A percentile compares a stretch with the other conserved stretches of the same genome.
These are phyloP conservation scores for Diaporthe velutina DNA, from an alignment of 2,329 filamentous ascomycete species.

Conservation along the genomic window DNA sequence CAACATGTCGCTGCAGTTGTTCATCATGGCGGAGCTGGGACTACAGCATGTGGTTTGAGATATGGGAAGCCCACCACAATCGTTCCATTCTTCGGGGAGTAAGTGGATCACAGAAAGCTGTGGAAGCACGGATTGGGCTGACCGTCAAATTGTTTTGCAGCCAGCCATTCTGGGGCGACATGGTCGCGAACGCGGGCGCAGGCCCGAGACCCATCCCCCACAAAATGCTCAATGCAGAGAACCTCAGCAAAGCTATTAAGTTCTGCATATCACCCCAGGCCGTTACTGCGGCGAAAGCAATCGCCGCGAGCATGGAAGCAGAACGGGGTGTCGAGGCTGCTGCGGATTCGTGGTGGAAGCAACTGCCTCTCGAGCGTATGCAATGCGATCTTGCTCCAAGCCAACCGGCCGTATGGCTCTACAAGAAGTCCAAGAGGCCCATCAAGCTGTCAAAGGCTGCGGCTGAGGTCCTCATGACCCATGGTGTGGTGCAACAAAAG, in stretches of 20 bases:
- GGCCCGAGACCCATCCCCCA: constrained; percentile 45
- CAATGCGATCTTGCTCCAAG: neutral
- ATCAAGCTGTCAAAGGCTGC: neutral
- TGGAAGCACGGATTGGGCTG: neutral
- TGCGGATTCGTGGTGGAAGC: neutral
- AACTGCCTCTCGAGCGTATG: neutral
- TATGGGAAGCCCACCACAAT: constrained; percentile 65
- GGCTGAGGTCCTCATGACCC: neutral
- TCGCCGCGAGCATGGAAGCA: neutral
- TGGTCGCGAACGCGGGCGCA: constrained; percentile 54
- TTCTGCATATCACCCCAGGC: neutral
- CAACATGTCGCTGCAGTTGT: constrained; percentile 66
- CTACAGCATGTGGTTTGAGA: constrained; percentile 66
- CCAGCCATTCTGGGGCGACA: constrained; percentile 52
- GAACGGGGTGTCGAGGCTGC: neutral
- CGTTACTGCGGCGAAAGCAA: neutral
- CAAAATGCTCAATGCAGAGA: neutral
- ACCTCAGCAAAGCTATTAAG: neutral
- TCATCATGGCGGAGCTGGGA: constrained; percentile 72
- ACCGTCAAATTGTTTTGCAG: neutral
- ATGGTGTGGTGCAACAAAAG: neutral
- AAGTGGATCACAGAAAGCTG: neutral
- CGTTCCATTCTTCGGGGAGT: constrained; percentile 60
- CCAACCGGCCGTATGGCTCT: neutral
- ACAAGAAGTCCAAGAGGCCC: neutral